phyloP scores from a whole-genome alignment of 2,329 filamentous ascomycete species.

The Aspergillus clavatus region DNA sequence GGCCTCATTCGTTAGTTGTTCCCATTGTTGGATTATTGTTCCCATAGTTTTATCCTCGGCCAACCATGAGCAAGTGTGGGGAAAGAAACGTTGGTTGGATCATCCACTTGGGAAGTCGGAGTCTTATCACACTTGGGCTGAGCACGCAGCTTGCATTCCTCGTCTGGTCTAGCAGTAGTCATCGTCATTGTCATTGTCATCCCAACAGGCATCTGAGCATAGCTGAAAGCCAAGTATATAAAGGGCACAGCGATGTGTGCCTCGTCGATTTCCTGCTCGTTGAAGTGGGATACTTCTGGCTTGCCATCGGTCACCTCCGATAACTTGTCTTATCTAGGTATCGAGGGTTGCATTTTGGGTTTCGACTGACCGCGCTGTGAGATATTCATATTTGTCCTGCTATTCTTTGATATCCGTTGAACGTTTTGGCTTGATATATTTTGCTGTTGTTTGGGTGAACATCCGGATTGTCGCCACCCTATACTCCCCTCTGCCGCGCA shows the following conservation, averaged over 20 bases:
- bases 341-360: neutral
- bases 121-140: no score
- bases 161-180: no score
- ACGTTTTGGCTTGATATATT: neutral
- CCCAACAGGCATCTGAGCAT: no score
- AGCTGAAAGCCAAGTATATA: no score
- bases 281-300: neutral
- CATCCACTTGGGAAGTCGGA: no score
- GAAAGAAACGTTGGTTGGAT: no score
- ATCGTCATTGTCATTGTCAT: no score
- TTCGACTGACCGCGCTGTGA: neutral
- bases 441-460: neutral
- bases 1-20: no score
- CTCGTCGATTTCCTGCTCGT: neutral
- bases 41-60: no score
- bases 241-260: neutral
- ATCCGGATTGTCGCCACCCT: constrained; percentile 2
- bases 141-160: no score
- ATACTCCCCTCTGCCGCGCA: neutral
- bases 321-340: constrained; percentile 2
- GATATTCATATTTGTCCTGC: neutral
- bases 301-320: constrained; percentile 23
- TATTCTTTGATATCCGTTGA: neutral
- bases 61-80: no score
- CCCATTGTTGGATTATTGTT: no score